Conservation (phyloP, 192 early-diverging fungal species). For the Gryganskiella cystojenkinii region DNA sequence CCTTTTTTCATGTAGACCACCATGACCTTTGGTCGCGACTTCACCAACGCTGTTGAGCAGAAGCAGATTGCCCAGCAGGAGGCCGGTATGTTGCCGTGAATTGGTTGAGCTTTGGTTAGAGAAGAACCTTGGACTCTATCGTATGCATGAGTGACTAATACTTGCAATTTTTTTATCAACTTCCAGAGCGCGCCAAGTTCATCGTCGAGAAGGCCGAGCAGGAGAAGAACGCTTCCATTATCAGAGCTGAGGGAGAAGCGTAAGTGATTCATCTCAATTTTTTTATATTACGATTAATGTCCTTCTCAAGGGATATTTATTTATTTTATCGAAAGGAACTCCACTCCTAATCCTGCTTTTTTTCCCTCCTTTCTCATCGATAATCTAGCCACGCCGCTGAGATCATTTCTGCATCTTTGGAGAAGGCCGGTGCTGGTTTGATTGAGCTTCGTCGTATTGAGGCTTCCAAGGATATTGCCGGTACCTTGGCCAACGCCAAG, state of each 20-base stretch:
- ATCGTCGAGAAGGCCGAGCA: conserved; percentile 99
- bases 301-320: too few relatives aligned
- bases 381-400: conserved; percentile 78
- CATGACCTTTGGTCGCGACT: conserved; percentile 98
- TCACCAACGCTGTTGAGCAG: conserved; percentile 98
- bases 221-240: conserved; percentile 96
- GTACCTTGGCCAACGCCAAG: conserved; percentile 79
- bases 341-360: background rate
- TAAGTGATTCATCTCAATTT: conserved; percentile 23
- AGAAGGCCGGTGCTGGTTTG: conserved; percentile 92
- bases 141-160: background rate
- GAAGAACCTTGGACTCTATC: background rate
- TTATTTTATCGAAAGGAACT: background rate
- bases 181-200: conserved; percentile 92
- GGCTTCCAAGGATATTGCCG: conserved; percentile 96
- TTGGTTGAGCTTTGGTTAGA: too few relatives aligned
- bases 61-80: conserved; percentile 99
- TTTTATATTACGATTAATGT: background rate
- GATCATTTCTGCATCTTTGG: conserved; percentile 87
- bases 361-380: background rate
- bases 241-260: conserved; percentile 98
- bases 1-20: conserved; percentile 74
- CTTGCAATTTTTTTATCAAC: background rate
- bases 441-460: conserved; percentile 98
- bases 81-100: conserved; percentile 60